These are phyloP conservation scores for Glycine latifolia DNA, from an alignment of 306 rosid genomes.

Conservation along the genomic window DNA sequence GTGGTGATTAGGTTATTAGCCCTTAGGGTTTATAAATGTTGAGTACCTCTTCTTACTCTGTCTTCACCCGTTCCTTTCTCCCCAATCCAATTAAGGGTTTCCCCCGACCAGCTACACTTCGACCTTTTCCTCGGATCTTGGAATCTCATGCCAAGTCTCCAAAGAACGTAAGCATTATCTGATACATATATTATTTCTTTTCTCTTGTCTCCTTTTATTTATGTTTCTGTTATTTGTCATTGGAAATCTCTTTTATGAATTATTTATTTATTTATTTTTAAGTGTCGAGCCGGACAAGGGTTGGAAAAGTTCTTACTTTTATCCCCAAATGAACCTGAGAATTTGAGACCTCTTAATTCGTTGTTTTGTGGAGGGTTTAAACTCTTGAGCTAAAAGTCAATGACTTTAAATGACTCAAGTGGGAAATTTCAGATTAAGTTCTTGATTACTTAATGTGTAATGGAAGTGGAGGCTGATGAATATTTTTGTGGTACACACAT, in stretches of 20 bases:
- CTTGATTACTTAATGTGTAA: background rate
- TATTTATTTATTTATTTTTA: background rate
- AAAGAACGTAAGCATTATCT: conserved; percentile 50
- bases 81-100: conserved; percentile 54
- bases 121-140: conserved; percentile 69
- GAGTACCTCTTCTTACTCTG: conserved; percentile 61
- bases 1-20: conserved; percentile 27
- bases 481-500: background rate
- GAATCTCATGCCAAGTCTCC: conserved; percentile 58
- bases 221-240: background rate
- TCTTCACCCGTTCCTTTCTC: conserved; percentile 61
- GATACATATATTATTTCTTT: background rate
- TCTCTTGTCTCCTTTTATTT: background rate
- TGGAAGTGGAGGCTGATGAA: background rate
- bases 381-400: background rate
- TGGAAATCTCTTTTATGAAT: background rate
- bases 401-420: background rate
- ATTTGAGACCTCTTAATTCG: background rate
- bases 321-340: background rate
- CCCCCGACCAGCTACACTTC: conserved; percentile 45
- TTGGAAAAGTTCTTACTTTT: background rate
- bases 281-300: background rate
- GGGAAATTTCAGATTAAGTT: too few species aligned
- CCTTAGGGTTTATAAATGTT: conserved; percentile 53
- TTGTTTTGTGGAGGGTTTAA: conserved; percentile 13